Base-by-base conservation (phyloP, 805 yeast genomes). In the Ogataea allantospora region DNA sequence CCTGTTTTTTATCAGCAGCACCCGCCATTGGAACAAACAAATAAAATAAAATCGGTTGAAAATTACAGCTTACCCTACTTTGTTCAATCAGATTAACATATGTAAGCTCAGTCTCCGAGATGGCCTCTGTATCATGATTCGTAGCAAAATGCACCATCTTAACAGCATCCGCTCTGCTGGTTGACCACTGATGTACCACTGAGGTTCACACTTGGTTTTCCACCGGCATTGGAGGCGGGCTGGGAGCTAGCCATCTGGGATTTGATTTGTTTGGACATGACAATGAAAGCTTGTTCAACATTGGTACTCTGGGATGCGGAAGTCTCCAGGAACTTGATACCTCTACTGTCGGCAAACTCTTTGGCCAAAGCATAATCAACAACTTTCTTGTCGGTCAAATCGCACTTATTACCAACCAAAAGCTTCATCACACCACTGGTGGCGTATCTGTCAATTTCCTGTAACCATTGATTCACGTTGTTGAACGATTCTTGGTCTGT, bases 191-290 rank as follows among this genome's bases (percentile, higher is more conserved):
- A 64, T 47, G 83, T 85, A 46, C 91, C 91, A 57, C 78, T 74
- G 61, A 84, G 70, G 63, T 83, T 83, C 46, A 85, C 87, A 54
- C 76, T 73, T 31, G 80, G 75, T 63, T 80, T 82, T 48, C 71
- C 75, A 51, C 55, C 48, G 3, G 54, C 37, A 38, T 54, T 55
- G 26, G 53, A 55, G 53, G 67, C 64, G 43, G 70, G 73, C 52
- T 68, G 76, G 58, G 75, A 67, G 50, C 71, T 81, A 27, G 91
- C 82, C 87, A 93, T 88, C 60, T 88, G 88, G 49, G 95, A 93
- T 73, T 93, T 93, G 62, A 93, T 93, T 65, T 93, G 97, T 65
- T 95, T 84, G 8, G 98, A 95, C 99, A 93, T 93, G 51, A 96
- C 88, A 73, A 87, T 80, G 70, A 93, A 93, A 9, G 98, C 98